Base-by-base conservation (phyloP, 768 basidiomycete genomes). In the Collybia nuda region DNA sequence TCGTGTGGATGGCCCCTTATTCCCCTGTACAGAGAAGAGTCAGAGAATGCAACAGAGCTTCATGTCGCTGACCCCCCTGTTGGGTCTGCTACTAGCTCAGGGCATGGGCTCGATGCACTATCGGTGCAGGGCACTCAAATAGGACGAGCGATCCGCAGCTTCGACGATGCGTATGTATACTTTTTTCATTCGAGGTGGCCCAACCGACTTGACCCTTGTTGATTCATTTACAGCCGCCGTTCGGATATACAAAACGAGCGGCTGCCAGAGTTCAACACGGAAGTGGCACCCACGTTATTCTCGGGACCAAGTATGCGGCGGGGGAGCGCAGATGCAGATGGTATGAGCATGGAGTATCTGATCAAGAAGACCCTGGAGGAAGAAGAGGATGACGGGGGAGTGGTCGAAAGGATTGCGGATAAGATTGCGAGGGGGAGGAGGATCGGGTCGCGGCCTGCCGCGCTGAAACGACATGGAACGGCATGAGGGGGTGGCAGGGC, bases 11-110 rank as follows among this genome's bases (percentile, higher is more conserved):
- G 4, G 24, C 7, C 24, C 7, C 24, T 26, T 7, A 26, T 26
- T 40, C 15, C 15, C 21, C 14, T 7, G 42, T 52, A 55, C 54
- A 90, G 88, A 64, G 87, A 91, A 62, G 90, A 89, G 63, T 77
- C 88, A 0, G 90, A 92, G 70, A 86, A 82, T 52, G 85, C 81
- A 2, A 81, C 88, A 2, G 90, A 92, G 63, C 73, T 92, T 14
- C 68, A 71, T 29, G 58, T 66, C 5, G 71, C 72, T 44, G 72
- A 63, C 38, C 52, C 56, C 23, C 44, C 58, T 12, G 65, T 67
- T 29, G 60, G 58, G 8, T 58, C 64, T 14, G 62, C 55, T 36
- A 59, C 56, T 15, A 21, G 57, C 6, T 66, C 72, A 6, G 44
- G 44, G 28, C 26, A 21, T 8, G 44, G 32, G 26, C 29, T 36